Conservation (phyloP, 2,329 filamentous ascomycete genomes). For the Aspergillus udagawae region DNA sequence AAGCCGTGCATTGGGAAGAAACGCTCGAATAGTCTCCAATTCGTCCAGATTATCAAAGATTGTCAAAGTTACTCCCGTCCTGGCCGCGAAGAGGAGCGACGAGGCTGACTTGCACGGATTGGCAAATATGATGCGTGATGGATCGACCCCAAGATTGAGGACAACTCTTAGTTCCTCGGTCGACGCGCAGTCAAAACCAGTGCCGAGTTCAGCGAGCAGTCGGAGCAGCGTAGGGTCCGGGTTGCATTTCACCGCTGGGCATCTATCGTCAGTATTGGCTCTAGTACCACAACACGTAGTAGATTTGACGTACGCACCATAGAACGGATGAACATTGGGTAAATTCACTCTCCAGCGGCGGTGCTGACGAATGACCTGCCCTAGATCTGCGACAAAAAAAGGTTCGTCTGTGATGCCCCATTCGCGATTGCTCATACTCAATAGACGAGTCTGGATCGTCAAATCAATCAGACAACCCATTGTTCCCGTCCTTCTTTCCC, state of each 20-base stretch:
- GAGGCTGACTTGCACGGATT: slow-evolving; percentile 24
- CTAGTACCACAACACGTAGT: neutral
- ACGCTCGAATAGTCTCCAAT: slow-evolving; percentile 18
- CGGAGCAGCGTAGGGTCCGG: slow-evolving; percentile 22
- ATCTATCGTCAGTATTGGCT: neutral
- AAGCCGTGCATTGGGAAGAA: slow-evolving; percentile 18
- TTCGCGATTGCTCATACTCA: neutral
- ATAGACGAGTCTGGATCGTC: neutral
- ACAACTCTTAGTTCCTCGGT: slow-evolving; percentile 21
- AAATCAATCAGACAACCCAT: neutral
- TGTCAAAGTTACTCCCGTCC: slow-evolving; percentile 15
- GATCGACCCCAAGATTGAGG: slow-evolving; percentile 21
- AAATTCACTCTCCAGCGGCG: slow-evolving; percentile 14
- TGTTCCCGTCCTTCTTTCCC: neutral
- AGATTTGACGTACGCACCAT: slow-evolving; percentile 9
- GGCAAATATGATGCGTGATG: slow-evolving; percentile 23
- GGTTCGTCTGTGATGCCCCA: slow-evolving; percentile 4
- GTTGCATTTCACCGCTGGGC: slow-evolving; percentile 28
- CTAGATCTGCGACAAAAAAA: slow-evolving; percentile 20
- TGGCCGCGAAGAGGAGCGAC: slow-evolving; percentile 15
- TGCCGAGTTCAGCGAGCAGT: slow-evolving; percentile 20
- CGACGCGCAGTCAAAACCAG: slow-evolving; percentile 27
- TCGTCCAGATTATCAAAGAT: slow-evolving; percentile 29
- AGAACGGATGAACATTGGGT: slow-evolving; percentile 18
- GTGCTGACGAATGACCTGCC: slow-evolving; percentile 13